Conservation (phyloP, 2,329 filamentous ascomycete genomes). For the Aspergillus pseudonomiae region DNA sequence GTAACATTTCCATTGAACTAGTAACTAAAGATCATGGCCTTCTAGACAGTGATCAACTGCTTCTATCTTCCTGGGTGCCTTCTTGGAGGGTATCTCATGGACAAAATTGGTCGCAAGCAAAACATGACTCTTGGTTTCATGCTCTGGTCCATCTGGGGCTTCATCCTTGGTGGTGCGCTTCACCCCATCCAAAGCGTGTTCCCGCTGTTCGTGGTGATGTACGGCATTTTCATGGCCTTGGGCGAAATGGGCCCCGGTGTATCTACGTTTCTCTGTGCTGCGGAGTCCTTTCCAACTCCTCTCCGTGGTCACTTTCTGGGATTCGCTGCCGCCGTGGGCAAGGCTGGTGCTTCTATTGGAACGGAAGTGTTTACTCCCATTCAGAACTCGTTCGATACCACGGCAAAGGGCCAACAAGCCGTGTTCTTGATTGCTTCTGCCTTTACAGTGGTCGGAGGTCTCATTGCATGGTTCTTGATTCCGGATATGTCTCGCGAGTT, state of each 20-base stretch:
- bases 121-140: conserved; percentile 57
- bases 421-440: conserved; percentile 56
- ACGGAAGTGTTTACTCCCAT: conserved; percentile 58
- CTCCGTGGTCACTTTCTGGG: conserved; percentile 56
- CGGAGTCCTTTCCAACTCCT: conserved; percentile 55
- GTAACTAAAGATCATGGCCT: background rate
- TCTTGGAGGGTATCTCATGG: conserved; percentile 52
- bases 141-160: conserved; percentile 51
- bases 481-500: conserved; percentile 48
- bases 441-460: conserved; percentile 52
- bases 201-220: conserved; percentile 56
- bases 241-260: conserved; percentile 57
- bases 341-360: conserved; percentile 55
- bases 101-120: conserved; percentile 53
- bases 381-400: conserved; percentile 46
- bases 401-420: conserved; percentile 51
- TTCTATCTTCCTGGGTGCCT: conserved; percentile 56
- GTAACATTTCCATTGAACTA: background rate
- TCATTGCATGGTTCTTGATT: conserved; percentile 51
- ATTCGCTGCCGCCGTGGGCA: conserved; percentile 51
- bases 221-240: conserved; percentile 53
- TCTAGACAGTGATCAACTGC: conserved; percentile 52
- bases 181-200: conserved; percentile 50
- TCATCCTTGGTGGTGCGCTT: conserved; percentile 54
- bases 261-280: conserved; percentile 40